A percentile compares a stretch with the other conserved stretches of the same genome.
Conservation (phyloP, 2,329 filamentous ascomycete genomes). For the Aspergillus aculeatus region DNA sequence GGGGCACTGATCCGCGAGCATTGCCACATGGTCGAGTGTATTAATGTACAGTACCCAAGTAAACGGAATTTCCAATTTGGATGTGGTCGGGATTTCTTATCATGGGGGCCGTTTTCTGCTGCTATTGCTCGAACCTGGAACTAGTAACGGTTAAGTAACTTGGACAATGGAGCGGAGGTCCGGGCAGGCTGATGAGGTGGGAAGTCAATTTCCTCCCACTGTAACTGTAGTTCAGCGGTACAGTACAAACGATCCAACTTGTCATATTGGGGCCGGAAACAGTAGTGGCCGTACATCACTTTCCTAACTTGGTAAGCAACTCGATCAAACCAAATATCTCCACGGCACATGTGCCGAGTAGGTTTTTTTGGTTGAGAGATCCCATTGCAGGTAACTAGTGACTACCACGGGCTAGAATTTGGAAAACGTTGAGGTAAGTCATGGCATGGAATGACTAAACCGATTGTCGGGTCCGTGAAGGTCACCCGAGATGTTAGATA, state of each 20-base stretch:
- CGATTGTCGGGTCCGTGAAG: constrained; percentile 2
- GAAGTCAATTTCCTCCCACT: no score
- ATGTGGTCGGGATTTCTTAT: neutral
- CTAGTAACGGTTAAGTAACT: neutral
- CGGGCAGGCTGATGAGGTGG: neutral
- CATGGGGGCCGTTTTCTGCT: constrained; percentile 6
- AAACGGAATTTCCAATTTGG: neutral
- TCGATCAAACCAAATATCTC: neutral
- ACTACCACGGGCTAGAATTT: no score
- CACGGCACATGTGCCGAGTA: no score
- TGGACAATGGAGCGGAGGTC: neutral
- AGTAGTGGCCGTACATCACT: neutral
- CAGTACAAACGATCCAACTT: neutral
- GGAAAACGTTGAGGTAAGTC: neutral
- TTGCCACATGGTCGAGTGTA: neutral
- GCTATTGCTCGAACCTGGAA: neutral
- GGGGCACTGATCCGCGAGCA: neutral
- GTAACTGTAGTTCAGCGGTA: no score
- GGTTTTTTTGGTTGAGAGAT: no score
- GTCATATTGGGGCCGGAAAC: neutral
- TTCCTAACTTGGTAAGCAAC: neutral
- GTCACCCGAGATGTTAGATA: constrained; percentile 1
- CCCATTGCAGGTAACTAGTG: no score
- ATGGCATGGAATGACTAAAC: neutral
- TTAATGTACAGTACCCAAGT: neutral